Evolutionary conservation across 106 monocot species (phyloP).

Genomic region (Allium sativum): DNA sequence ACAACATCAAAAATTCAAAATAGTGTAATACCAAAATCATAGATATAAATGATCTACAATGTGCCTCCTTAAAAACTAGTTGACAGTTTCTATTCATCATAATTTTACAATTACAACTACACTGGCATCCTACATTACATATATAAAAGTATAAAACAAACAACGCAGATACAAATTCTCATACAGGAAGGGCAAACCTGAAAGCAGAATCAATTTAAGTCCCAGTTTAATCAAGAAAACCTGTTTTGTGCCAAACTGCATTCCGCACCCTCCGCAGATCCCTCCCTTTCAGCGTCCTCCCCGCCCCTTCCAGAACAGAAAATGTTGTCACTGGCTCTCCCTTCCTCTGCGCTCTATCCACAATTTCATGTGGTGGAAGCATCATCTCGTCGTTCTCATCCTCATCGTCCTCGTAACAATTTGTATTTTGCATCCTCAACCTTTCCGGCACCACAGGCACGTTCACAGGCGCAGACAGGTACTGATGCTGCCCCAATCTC

Average conservation of each 20-base stretch:
- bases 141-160: not conserved
- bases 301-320: slow-evolving; percentile 71
- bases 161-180: not conserved
- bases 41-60: not conserved
- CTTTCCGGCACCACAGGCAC: slow-evolving; percentile 34
- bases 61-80: not conserved
- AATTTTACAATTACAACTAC: not conserved
- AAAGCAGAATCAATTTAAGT: not conserved
- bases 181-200: not conserved
- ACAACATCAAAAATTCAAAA: too few relatives aligned
- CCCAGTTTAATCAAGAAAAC: slow-evolving; percentile 48
- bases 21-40: too few relatives aligned
- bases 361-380: slow-evolving; percentile 80
- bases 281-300: slow-evolving; percentile 73
- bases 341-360: slow-evolving; percentile 36
- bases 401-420: slow-evolving; percentile 7
- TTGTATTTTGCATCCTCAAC: slow-evolving; percentile 3
- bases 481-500: slow-evolving; percentile 11
- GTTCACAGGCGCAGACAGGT: slow-evolving; percentile 65
- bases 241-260: slow-evolving; percentile 62
- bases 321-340: slow-evolving; percentile 59
- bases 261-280: slow-evolving; percentile 64
- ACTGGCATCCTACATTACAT: not conserved
- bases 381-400: slow-evolving; percentile 35
- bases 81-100: too few relatives aligned